A percentile compares a stretch with the other conserved stretches of the same genome.
These are phyloP conservation scores for Candida anutae DNA, from an alignment of 1,139 yeast species.

Conservation along the genomic window DNA sequence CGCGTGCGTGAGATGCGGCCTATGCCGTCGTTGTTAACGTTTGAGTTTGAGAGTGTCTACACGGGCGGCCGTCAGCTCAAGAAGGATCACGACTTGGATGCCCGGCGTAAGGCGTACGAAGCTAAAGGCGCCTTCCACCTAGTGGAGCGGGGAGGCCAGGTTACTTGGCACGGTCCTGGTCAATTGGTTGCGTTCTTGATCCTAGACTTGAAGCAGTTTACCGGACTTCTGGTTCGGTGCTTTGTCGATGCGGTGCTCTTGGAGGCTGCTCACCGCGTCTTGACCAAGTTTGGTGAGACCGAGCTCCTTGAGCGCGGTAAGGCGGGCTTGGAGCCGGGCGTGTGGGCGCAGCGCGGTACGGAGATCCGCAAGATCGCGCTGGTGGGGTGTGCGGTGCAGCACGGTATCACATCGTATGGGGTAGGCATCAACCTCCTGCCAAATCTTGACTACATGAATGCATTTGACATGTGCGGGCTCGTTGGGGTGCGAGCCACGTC, in stretches of 20 bases:
- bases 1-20: constrained; percentile 49
- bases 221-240: constrained; percentile 59
- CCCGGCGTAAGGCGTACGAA: constrained; percentile 32
- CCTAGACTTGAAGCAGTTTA: constrained; percentile 60
- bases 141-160: constrained; percentile 90
- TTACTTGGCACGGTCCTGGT: constrained; percentile 95
- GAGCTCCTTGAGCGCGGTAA: background rate
- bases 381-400: constrained; percentile 78
- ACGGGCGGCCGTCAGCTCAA: constrained; percentile 85
- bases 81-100: constrained; percentile 30
- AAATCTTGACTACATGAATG: constrained; percentile 62
- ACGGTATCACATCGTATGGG: constrained; percentile 87
- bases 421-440: constrained; percentile 74
- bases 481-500: constrained; percentile 45
- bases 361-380: constrained; percentile 66
- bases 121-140: constrained; percentile 47
- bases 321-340: constrained; percentile 65
- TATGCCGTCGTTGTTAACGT: constrained; percentile 59
- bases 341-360: constrained; percentile 54
- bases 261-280: constrained; percentile 48
- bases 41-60: constrained; percentile 77
- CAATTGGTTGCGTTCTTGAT: constrained; percentile 84
- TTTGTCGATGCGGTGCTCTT: constrained; percentile 66
- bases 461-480: constrained; percentile 80
- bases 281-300: constrained; percentile 16